Base-by-base conservation (phyloP, 306 rosid species). In the Mucuna pruriens region DNA sequence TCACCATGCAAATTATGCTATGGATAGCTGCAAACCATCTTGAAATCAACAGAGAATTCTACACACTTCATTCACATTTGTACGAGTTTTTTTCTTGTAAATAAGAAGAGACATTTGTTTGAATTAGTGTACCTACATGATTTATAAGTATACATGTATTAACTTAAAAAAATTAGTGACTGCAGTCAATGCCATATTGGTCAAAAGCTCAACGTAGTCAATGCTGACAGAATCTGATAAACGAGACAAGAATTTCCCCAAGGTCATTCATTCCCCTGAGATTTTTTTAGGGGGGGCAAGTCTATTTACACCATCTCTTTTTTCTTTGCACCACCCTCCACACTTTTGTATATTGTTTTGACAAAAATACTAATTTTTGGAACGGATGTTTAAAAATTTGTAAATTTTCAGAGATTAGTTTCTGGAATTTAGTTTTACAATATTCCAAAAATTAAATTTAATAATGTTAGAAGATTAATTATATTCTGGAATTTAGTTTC, bases 61-160 rank as follows among this genome's bases (percentile, higher is more conserved):
- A 64, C 75, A 11, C 58, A n/a, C 63, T 46, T 15, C 23, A 26
- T 15, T 46, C 33, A 44, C 38, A 69, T 25, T 71, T 64, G 76
- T 57, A 66, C 73, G 26, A 74, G 77, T 63, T 79, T 71, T 55
- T 48, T 55, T 60, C 55, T 66, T 81, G 86, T 84, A 81, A 80
- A 84, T 80, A 67, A 57, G 19, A 61, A 40, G 45, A 44, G 25
- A 57, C 34, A 66, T 7, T 75, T 60, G 25, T 77, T 76, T 71
- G 52, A 66, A 80, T 49, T 57, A 10, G 26, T 77, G 49, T 72
- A 58, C 20, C 10, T n/a, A 44, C 65, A 71, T 77, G 74, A 57
- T 40, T 76, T 69, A 71, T 55, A 58, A 58, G 44, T 45, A 49
- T 51, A 64, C 26, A 38, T 69, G 49, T 60, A 23, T 63, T 7